These are phyloP conservation scores for Friedmanniomyces simplex DNA, from an alignment of 495 filamentous ascomycete species.

Conservation along the genomic window DNA sequence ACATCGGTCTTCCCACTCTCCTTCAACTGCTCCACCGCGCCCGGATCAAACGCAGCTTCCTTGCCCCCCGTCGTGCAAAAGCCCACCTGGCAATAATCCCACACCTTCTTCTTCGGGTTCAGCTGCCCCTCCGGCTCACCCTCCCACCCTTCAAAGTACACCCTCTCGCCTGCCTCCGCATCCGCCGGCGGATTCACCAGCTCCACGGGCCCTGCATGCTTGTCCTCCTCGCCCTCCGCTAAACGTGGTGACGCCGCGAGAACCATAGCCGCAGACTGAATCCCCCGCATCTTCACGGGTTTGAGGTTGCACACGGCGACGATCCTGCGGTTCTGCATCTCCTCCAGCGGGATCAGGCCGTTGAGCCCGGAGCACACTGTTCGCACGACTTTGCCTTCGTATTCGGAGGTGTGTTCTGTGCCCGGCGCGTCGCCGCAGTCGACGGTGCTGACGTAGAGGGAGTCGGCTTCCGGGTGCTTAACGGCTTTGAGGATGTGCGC, in stretches of 20 bases:
- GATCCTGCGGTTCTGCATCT: constrained; percentile 94
- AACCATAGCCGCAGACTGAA: constrained; percentile 94
- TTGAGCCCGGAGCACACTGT: constrained; percentile 96
- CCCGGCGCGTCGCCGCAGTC: constrained; percentile 82
- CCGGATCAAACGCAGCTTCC: constrained; percentile 69
- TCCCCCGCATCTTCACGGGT: constrained; percentile 95
- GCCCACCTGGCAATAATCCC: constrained; percentile 90
- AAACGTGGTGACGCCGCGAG: constrained; percentile 79
- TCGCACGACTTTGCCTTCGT: constrained; percentile 76
- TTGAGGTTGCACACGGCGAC: constrained; percentile 94
- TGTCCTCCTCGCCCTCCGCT: constrained; percentile 65
- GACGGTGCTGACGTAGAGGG: constrained; percentile 91
- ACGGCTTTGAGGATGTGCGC: constrained; percentile 93
- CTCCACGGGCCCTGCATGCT: constrained; percentile 85
- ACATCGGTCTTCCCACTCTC: constrained; percentile 30
- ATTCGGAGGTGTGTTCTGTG: constrained; percentile 75
- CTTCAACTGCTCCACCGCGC: constrained; percentile 49
- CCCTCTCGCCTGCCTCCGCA: constrained; percentile 68
- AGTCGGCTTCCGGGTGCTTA: constrained; percentile 94
- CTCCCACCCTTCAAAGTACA: constrained; percentile 88
- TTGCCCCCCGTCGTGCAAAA: constrained; percentile 73
- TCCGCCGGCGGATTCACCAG: constrained; percentile 78
- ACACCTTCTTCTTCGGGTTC: constrained; percentile 99
- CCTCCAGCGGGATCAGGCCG: constrained; percentile 79
- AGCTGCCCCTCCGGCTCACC: constrained; percentile 84